These are phyloP conservation scores for Mycena floridula DNA, from an alignment of 768 basidiomycete species.

Conservation along the genomic window DNA sequence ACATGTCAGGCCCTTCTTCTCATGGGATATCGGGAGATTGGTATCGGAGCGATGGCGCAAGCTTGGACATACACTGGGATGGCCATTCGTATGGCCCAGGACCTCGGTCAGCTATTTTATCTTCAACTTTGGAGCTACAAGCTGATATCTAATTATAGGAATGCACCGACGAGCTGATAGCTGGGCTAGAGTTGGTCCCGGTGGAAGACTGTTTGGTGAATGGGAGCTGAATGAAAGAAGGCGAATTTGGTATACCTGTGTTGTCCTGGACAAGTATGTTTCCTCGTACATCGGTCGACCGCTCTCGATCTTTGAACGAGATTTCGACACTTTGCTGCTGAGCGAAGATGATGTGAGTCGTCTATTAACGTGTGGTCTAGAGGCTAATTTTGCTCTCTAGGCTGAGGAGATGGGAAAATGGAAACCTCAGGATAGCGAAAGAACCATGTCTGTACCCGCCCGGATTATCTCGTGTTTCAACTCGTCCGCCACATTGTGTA, in stretches of 20 bases:
- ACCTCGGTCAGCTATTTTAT: no score
- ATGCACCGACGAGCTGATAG: constrained; percentile 78
- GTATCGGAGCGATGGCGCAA: constrained; percentile 84
- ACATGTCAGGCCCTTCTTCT: constrained; percentile 79
- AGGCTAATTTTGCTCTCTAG: constrained; percentile 23
- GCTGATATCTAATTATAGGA: no score
- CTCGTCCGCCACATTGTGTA: constrained; percentile 67
- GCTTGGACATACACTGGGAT: constrained; percentile 85
- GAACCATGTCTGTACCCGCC: constrained; percentile 32
- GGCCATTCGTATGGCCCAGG: constrained; percentile 91
- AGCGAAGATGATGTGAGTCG: constrained; percentile 46
- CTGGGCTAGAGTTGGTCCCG: constrained; percentile 56
- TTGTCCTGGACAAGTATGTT: constrained; percentile 75
- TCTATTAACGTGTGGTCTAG: background rate
- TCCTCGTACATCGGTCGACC: constrained; percentile 77
- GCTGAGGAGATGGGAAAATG: constrained; percentile 60
- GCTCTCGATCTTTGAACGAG: constrained; percentile 65
- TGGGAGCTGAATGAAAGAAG: constrained; percentile 65
- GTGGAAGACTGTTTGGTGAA: constrained; percentile 42
- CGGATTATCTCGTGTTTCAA: constrained; percentile 71
- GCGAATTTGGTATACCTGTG: constrained; percentile 74
- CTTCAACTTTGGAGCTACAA: no score
- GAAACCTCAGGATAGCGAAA: constrained; percentile 25
- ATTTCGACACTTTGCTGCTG: constrained; percentile 71
- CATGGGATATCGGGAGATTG: constrained; percentile 80